Evolutionary conservation across 495 filamentous ascomycete species (phyloP).

Genomic region (Penicillium odoratum): DNA sequence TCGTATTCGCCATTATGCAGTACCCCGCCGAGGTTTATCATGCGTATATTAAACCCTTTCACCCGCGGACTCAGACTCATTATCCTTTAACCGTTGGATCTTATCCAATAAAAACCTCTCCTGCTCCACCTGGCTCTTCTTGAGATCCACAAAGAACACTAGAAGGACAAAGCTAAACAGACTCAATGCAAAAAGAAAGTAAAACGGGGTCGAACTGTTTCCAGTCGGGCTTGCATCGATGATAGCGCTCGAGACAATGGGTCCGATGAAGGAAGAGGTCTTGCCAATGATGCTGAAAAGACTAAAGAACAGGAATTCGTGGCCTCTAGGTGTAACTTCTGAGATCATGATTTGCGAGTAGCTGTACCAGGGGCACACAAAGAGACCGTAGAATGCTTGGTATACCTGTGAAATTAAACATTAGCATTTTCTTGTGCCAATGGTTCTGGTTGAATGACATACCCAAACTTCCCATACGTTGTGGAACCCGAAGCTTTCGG

Average conservation of each 20-base stretch:
- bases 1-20: background rate
- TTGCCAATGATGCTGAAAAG: constrained; percentile 67
- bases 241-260: constrained; percentile 63
- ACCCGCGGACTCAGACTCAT: constrained; percentile 3
- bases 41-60: background rate
- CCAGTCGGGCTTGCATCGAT: constrained; percentile 57
- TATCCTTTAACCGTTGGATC: constrained; percentile 12
- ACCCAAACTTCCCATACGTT: constrained; percentile 63
- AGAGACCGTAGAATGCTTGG: constrained; percentile 63
- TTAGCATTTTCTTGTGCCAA: background rate
- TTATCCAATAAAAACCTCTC: constrained; percentile 32
- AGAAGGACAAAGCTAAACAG: constrained; percentile 53
- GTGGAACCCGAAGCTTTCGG: constrained; percentile 60
- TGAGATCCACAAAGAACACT: constrained; percentile 54
- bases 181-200: constrained; percentile 61
- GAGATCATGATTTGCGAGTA: constrained; percentile 69
- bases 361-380: constrained; percentile 69
- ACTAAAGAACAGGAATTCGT: constrained; percentile 67
- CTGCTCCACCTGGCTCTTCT: constrained; percentile 60
- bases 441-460: constrained; percentile 1
- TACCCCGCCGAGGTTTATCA: background rate
- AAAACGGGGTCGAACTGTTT: constrained; percentile 61
- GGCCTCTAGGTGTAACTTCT: constrained; percentile 62
- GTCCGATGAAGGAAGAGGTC: constrained; percentile 63
- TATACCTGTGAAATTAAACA: constrained; percentile 41